Evolutionary conservation across 345 rosid genomes (phyloP), one percentile per base, ranked within the genome.

Genomic region (Eucalyptus leucophloia): DNA sequence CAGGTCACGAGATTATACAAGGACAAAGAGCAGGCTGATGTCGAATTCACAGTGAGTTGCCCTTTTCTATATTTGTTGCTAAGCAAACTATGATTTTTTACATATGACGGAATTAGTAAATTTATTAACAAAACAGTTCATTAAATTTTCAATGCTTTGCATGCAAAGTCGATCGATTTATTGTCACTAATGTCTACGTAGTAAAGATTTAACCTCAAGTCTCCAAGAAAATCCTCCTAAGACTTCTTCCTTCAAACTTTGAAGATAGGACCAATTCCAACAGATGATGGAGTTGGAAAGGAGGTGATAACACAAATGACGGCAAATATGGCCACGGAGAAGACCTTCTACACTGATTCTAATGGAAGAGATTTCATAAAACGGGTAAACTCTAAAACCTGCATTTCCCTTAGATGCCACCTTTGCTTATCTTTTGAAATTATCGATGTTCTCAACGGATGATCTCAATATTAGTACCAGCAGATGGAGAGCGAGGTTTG

Each of bases 321-420:
- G 34, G 91, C 98, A 80, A 94, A 96, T 92, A 96, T 97, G 98
- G 96, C 56, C 72, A 97, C 98, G 44, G 88, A 95, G 82, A 95
- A 95, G 89, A 91, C 85, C 60, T 96, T 95, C 58, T 95, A 93
- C 86, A 96, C 98, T 14, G 98, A 97, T 90, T 95, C 97, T 40
- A 96, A 95, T 81, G 99, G 98, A 90, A 94, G 99, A 88, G 99
- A 96, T 93, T 97, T 97, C 90, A 93, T 97, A 86, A 93, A 95
- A 91, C 92, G 98, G 98, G 99, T 96, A 96, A 92, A 49, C 91
- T 88, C 88, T 17, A 3, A 47, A 50, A n/a, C 16, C 65, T 21
- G 18, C 23, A 65, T 81, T 89, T 87, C 83, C 54, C 18, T 58
- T 54, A 9, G 44, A 77, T 34, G 85, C 47, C 47, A 24, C 15